phyloP scores from a whole-genome alignment of 352 stramenopile genomes.

The Stramenopiles sp. region DNA sequence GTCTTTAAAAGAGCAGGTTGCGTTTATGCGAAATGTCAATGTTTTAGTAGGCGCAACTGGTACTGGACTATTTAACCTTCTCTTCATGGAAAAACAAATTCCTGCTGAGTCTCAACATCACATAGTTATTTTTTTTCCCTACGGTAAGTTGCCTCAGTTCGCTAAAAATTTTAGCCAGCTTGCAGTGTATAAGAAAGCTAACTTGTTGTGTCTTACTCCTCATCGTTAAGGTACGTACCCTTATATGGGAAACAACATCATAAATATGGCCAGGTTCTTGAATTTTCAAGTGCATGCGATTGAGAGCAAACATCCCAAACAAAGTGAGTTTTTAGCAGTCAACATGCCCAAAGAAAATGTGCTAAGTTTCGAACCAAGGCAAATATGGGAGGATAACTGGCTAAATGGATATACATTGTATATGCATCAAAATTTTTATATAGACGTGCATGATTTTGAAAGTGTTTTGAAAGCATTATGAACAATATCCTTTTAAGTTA shows the following conservation, averaged over 20 bases:
- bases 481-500: no score
- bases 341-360: background rate
- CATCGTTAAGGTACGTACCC: no score
- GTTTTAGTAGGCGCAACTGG: background rate
- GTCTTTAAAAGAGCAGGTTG: background rate
- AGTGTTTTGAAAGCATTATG: background rate
- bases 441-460: background rate
- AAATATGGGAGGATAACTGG: conserved; percentile 3
- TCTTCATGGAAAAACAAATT: background rate
- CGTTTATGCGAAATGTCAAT: background rate
- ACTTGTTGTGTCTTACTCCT: no score
- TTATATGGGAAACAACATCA: conserved; percentile 3
- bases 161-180: no score
- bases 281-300: background rate
- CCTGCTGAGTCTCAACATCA: background rate
- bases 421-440: conserved; percentile 11
- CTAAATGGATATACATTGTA: background rate
- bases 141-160: no score
- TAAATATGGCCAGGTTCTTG: background rate
- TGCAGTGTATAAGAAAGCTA: no score
- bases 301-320: background rate
- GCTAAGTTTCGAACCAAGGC: background rate
- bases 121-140: background rate
- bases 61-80: background rate
- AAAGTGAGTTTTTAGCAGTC: background rate